Conservation (phyloP, 2,329 filamentous ascomycete species). For the Fusarium tjaetaba region DNA sequence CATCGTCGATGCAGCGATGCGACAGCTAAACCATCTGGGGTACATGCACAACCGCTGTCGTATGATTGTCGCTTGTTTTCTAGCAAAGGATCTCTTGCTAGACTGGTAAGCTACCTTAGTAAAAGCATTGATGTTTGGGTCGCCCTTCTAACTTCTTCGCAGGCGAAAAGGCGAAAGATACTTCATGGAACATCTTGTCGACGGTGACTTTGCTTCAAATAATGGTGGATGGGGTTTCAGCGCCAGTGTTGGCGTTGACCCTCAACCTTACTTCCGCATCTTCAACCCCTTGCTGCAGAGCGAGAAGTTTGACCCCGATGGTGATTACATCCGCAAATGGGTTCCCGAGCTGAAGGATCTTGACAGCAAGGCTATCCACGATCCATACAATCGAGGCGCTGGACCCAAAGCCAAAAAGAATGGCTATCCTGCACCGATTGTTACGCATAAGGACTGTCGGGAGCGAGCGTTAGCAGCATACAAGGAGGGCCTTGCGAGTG, state of each 20-base stretch:
- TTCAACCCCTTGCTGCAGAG: slow-evolving; percentile 89
- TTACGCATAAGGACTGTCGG: slow-evolving; percentile 76
- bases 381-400: slow-evolving; percentile 77
- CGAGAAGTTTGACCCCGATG: slow-evolving; percentile 83
- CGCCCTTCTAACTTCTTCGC: background rate
- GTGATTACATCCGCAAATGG: slow-evolving; percentile 85
- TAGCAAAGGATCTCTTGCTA: slow-evolving; percentile 81
- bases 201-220: slow-evolving; percentile 83
- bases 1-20: slow-evolving; percentile 88
- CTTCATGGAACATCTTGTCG: slow-evolving; percentile 84
- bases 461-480: slow-evolving; percentile 75
- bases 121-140: background rate
- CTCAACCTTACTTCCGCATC: slow-evolving; percentile 89
- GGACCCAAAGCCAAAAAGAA: slow-evolving; percentile 67
- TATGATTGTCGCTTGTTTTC: slow-evolving; percentile 85
- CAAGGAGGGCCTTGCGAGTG: slow-evolving; percentile 61
- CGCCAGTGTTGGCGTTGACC: slow-evolving; percentile 78
- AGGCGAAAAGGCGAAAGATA: slow-evolving; percentile 79
- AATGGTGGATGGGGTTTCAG: slow-evolving; percentile 70
- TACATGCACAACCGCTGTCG: slow-evolving; percentile 89
- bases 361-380: slow-evolving; percentile 77
- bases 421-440: slow-evolving; percentile 79
- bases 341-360: slow-evolving; percentile 76
- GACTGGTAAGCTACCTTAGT: slow-evolving; percentile 64
- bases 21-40: slow-evolving; percentile 73